Base-by-base conservation (phyloP, 495 filamentous ascomycete genomes). In the Saxophila tyrrhenica region DNA sequence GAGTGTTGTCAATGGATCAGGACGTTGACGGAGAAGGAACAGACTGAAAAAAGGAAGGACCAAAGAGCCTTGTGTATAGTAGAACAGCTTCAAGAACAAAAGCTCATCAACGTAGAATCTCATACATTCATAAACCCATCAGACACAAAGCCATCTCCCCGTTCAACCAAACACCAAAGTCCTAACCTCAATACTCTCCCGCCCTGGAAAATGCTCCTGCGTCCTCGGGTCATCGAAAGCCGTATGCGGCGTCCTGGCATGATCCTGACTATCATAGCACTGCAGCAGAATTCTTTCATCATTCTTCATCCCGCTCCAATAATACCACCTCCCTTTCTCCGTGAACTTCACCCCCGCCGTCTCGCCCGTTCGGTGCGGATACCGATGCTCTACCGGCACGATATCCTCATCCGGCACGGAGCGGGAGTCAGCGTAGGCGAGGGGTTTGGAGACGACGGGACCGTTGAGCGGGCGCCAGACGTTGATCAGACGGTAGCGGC, bases 171-270 rank as follows among this genome's bases (percentile, higher is more conserved):
- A 90, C 11, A 94, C 81, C 68, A 94, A 72, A 17, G 87, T 84
- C 64, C 87, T 74, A 17, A 94, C 85, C 67, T 94, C 87, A 67
- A 95, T 91, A 66, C 87, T 94, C 75, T 92, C 85, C 64, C 71
- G 60, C 13, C 62, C 64, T 24, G 62, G 55, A 50, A 64, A 67
- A 22, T 75, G 83, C 25, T 73, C 68, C 24, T 75, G 73, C 16
- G 81, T 85, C 54, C 61, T 60, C 25, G 81, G 80, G 69, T 94
- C 83, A 51, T 71, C 70, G 73, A 95, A 95, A 23, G 88, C 89
- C 13, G 81, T 81, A 75, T 95, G 89, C 35, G 89, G 83, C 51
- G 86, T 78, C 59, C 86, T 71, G 3, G 83, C 82, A 25, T 76
- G 70, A 20, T 71, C 71, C 62, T 82, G 75, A 44, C 72, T 80